Conservation (phyloP, 371 early-diverging fungal genomes). For the Lichtheimia ornata region DNA sequence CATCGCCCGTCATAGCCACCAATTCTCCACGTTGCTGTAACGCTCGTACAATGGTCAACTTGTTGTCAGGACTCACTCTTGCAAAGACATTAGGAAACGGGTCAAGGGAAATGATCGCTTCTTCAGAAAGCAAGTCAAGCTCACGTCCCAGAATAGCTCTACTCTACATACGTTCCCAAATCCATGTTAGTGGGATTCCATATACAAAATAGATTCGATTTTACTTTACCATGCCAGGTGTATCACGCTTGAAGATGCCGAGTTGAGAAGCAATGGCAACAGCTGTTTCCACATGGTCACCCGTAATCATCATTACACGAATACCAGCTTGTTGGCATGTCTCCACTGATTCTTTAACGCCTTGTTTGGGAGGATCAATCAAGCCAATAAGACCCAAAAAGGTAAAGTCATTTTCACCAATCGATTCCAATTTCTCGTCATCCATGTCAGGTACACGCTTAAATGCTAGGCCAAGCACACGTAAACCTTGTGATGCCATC, state of each 20-base stretch:
- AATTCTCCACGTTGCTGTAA: conserved; percentile 79
- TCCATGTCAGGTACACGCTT: conserved; percentile 48
- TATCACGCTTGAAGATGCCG: conserved; percentile 72
- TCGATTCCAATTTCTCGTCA: conserved; percentile 21
- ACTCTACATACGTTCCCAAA: conserved; percentile 33
- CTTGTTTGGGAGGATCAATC: conserved; percentile 89
- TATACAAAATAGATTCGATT: too few species aligned
- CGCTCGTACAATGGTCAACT: conserved; percentile 93
- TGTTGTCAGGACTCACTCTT: conserved; percentile 94
- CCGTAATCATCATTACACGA: conserved; percentile 90
- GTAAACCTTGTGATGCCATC: conserved; percentile 86
- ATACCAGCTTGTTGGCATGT: conserved; percentile 91
- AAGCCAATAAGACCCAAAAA: conserved; percentile 92
- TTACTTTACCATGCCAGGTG: conserved; percentile 42
- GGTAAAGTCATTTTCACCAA: conserved; percentile 65
- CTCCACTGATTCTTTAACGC: conserved; percentile 75
- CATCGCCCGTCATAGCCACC: conserved; percentile 87
- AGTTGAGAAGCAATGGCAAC: conserved; percentile 76
- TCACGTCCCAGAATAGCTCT: conserved; percentile 86
- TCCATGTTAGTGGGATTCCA: background rate
- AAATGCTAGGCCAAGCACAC: conserved; percentile 53
- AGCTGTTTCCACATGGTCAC: conserved; percentile 90
- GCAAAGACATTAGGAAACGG: conserved; percentile 95
- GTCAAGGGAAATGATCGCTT: conserved; percentile 71
- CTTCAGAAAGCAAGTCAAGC: conserved; percentile 84